Evolutionary conservation across 805 yeast species (phyloP), one percentile per base, ranked within the genome.

Genomic region (Schwanniomyces polymorphus): DNA sequence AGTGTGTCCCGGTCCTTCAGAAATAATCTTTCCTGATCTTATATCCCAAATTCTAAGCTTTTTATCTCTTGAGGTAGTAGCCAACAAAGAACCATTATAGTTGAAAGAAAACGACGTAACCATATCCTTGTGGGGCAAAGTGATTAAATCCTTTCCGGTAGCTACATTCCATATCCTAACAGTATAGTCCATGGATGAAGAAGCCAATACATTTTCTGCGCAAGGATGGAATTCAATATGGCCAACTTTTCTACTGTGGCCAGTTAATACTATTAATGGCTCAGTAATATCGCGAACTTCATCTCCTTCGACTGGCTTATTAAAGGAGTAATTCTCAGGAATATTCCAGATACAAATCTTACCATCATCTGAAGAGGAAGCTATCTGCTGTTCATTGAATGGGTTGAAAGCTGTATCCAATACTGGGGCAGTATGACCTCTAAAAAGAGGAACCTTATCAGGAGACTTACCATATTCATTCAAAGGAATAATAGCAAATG

Each of bases 341-440:
- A 94, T 86, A 49, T 81, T 81, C 97, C 97, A 94, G 39, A 94
- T 63, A 45, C 86, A 84, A 52, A 94, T 83, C 59, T 84, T 85
- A 4, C 90, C 86, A 61, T 84, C 88, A 50, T 87, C 92, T 26
- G 95, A 85, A 40, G 88, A 84, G 43, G 96, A 86, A 4, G 84
- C 95, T 45, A 91, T 68, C 57, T 82, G 78, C 54, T 78, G 75
- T 48, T 83, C 84, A 63, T 92, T 81, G 65, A 91, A 94, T 1
- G 99, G 99, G 68, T 91, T 87, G 76, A 92, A 94, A 48, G 88
- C 96, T 0, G 98, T 92, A 69, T 94, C 99, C 56, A 94, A 78
- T 29, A 94, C 97, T 7, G 95, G 86, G 25, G 96, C 97, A 27
- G 91, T 87, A 66, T 92, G 99, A 12, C 99, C 99, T 59, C 97